phyloP scores from a whole-genome alignment of 192 early-diverging fungal genomes.

The Linnemannia zychae region DNA sequence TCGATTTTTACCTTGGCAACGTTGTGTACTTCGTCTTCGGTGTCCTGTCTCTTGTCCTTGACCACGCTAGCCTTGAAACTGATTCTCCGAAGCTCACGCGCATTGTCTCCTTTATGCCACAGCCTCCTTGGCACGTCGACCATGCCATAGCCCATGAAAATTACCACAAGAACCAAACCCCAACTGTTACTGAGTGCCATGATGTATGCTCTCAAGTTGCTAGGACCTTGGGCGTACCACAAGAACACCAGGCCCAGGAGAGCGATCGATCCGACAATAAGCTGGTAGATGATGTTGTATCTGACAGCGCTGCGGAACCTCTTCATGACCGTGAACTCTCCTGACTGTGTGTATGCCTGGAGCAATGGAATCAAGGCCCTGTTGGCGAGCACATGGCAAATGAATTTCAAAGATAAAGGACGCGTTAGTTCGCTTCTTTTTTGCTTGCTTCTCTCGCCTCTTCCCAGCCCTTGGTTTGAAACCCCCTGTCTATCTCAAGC shows the following conservation, averaged over 20 bases:
- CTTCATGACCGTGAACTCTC: constrained; percentile 81
- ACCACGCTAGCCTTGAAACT: constrained; percentile 74
- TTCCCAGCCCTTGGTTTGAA: too few species aligned
- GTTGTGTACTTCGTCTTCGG: constrained; percentile 78
- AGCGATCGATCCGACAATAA: constrained; percentile 76
- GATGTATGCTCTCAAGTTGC: constrained; percentile 76
- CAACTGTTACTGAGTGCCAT: constrained; percentile 97
- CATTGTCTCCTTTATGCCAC: constrained; percentile 81
- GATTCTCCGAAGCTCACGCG: constrained; percentile 72
- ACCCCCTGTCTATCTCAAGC: too few species aligned
- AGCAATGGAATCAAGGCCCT: constrained; percentile 86
- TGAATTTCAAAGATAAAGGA: neutral
- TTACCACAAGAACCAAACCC: constrained; percentile 89
- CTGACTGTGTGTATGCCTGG: constrained; percentile 88
- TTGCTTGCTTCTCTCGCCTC: neutral
- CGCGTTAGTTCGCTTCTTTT: neutral
- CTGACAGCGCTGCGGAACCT: constrained; percentile 79
- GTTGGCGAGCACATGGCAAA: neutral
- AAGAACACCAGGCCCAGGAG: constrained; percentile 83
- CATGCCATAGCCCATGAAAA: constrained; percentile 94
- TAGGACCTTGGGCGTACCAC: constrained; percentile 61
- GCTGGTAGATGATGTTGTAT: constrained; percentile 89
- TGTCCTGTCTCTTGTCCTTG: constrained; percentile 89
- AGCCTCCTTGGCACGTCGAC: constrained; percentile 90
- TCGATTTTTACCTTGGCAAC: constrained; percentile 52